Evolutionary conservation across 139 green algal species (phyloP).

Genomic region (Ulvella scutata): DNA sequence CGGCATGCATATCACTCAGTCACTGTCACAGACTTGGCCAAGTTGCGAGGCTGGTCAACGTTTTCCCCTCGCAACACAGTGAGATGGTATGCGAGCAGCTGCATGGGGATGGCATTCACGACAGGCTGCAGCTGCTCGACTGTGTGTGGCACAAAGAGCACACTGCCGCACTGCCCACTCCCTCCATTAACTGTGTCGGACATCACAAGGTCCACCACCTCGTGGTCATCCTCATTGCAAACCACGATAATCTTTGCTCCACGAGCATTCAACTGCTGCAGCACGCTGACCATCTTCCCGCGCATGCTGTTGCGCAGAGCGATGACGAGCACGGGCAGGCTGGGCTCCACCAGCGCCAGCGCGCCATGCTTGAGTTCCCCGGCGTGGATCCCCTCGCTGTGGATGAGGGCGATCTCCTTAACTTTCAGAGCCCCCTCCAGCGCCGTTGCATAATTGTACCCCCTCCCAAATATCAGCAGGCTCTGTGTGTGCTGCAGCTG

Average conservation of each 20-base stretch:
- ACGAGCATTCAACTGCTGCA: constrained; percentile 78
- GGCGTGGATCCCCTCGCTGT: constrained; percentile 93
- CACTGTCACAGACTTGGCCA: constrained; percentile 91
- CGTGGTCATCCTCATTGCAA: constrained; percentile 46
- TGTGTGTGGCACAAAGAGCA: constrained; percentile 40
- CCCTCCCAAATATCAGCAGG: constrained; percentile 81
- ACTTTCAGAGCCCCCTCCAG: constrained; percentile 85
- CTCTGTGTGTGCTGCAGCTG: constrained; percentile 55
- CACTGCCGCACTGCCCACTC: neutral
- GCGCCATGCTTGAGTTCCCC: constrained; percentile 98
- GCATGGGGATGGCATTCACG: constrained; percentile 92
- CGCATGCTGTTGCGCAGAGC: constrained; percentile 53
- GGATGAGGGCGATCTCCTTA: constrained; percentile 89
- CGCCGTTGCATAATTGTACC: constrained; percentile 92
- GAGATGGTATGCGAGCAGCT: constrained; percentile 91
- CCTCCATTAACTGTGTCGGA: constrained; percentile 9
- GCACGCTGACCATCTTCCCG: constrained; percentile 79
- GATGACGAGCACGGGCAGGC: constrained; percentile 85
- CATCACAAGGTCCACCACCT: constrained; percentile 9
- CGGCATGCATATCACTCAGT: constrained; percentile 19
- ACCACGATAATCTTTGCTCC: constrained; percentile 64
- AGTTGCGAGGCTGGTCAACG: constrained; percentile 94
- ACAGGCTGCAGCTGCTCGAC: constrained; percentile 81
- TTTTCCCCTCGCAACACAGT: constrained; percentile 81
- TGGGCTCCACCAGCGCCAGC: constrained; percentile 88